These are phyloP conservation scores for Blumeria hordei DNA, from an alignment of 2,329 filamentous ascomycete genomes.

Conservation along the genomic window DNA sequence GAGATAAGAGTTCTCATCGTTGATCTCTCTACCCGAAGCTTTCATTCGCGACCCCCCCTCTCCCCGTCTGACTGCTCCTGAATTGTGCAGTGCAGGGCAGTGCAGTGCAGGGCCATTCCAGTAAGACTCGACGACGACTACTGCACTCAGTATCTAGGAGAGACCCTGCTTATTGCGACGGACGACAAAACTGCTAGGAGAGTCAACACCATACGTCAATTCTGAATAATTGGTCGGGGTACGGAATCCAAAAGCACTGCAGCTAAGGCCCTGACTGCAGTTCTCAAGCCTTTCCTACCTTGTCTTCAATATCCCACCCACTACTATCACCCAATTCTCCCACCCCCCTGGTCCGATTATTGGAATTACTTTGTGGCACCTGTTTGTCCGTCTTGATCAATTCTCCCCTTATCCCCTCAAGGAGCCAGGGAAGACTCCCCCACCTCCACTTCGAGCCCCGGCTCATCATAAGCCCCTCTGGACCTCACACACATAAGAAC, in stretches of 20 bases:
- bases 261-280: slow-evolving; percentile 1
- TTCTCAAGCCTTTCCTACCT: background rate
- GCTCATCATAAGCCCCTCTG: background rate
- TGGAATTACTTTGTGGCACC: background rate
- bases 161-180: too few relatives aligned
- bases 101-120: background rate
- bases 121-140: background rate
- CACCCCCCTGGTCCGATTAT: background rate
- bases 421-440: too few relatives aligned
- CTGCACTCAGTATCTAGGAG: too few relatives aligned
- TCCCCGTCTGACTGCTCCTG: background rate
- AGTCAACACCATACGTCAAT: background rate
- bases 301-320: background rate
- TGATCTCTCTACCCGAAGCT: background rate
- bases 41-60: background rate
- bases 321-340: background rate
- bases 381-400: background rate
- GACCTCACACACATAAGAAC: slow-evolving; percentile 1
- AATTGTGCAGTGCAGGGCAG: background rate
- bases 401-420: background rate
- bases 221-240: background rate
- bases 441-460: too few relatives aligned
- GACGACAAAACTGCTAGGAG: too few relatives aligned
- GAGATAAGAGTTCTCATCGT: background rate
- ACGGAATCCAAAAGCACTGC: background rate